phyloP scores from a whole-genome alignment of 345 rosid species.

The Salix arbutifolia region DNA sequence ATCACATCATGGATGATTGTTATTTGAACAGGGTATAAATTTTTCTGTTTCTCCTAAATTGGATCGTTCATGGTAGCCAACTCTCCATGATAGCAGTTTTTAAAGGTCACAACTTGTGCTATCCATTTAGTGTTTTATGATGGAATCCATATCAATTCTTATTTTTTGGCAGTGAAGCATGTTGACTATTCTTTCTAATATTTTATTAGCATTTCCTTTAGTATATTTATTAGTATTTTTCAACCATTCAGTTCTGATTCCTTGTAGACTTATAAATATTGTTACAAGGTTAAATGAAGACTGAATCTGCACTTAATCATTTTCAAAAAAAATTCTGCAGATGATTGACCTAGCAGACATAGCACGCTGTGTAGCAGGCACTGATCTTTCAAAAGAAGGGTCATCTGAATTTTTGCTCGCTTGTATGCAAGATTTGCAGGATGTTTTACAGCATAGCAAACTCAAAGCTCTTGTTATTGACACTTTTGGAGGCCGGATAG shows the following conservation, averaged over 20 bases:
- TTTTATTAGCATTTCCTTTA: background rate
- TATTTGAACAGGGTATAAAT: background rate
- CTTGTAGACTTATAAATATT: background rate
- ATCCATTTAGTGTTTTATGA: background rate
- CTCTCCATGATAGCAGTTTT: background rate
- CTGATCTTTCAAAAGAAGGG: slow-evolving; percentile 56
- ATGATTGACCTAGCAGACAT: slow-evolving; percentile 81
- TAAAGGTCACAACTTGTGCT: background rate
- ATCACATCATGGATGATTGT: background rate
- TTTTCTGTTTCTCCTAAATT: background rate
- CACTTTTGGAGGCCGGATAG: slow-evolving; percentile 74
- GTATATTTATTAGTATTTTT: background rate
- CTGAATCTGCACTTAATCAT: background rate
- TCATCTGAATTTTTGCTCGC: slow-evolving; percentile 62
- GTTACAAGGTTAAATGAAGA: background rate
- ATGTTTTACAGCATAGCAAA: slow-evolving; percentile 57
- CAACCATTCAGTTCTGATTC: background rate
- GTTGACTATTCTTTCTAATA: background rate
- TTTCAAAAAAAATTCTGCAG: slow-evolving; percentile 25
- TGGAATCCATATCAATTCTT: background rate
- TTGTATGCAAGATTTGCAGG: slow-evolving; percentile 76
- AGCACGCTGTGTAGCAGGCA: slow-evolving; percentile 69
- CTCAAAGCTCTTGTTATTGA: slow-evolving; percentile 78
- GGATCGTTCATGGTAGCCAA: background rate
- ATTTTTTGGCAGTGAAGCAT: background rate